Evolutionary conservation across 108 stramenopile genomes (phyloP), one percentile per base, ranked within the genome.

Genomic region (Asterionellopsis glacialis): DNA sequence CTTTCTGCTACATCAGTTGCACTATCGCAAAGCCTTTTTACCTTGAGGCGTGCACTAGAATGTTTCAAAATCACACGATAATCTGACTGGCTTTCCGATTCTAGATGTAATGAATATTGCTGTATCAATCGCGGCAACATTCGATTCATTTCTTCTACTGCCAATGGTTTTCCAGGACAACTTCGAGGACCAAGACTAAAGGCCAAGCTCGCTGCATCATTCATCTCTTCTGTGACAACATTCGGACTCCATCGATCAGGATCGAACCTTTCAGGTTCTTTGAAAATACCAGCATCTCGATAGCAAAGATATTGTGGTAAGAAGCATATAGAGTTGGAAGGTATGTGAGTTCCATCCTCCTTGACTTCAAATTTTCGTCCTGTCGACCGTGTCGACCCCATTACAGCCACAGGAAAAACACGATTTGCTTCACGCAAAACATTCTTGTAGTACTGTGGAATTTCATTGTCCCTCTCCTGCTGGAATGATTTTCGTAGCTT

Each of bases 291-390:
- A 1, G 4, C 57, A n/a, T 65, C 57, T 45, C 9, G 21, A 42
- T 59, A 59, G 43, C n/a, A 22, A 0, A 45, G 23, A 48, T 48
- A 48, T 27, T 59, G 44, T 13, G 64, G 57, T 15, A 65, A 22
- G 44, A 65, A 39, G 25, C 56, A 58, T 21, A 59, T 45, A 19
- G 64, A 52, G 25, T 40, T 22, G 1, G 51, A 43, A 22, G 64
- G 64, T 45, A 65, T 65, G 11, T 22, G n/a, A 12, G 57, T 26
- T 58, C 57, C 64, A 65, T 65, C 57, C 7, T 7, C 33, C 19
- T 45, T 21, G 7, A 58, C 26, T 19, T 3, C 16, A 40, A 65
- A 65, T 5, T 65, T 58, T 47, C 57, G 44, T 12, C 57, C 22
- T 1, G 57, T 59, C 43, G 4, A 18, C n/a, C 64, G 57, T 13